Evolutionary conservation across 2,329 filamentous ascomycete species (phyloP).

Genomic region (Diaporthe longicolla): DNA sequence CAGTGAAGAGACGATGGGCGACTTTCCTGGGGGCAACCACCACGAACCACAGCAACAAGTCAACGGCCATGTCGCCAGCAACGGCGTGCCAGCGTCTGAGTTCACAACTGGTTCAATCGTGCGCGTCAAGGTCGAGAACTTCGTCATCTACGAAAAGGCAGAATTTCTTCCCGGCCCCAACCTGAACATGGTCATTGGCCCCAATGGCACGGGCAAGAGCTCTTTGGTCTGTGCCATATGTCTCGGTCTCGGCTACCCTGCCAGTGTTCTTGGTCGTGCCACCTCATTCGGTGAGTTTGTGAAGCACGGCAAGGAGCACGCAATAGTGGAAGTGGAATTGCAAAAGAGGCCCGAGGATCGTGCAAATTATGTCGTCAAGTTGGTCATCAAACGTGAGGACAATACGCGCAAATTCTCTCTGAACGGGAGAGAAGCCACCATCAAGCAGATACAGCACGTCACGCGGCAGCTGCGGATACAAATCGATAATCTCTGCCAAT

Average conservation of each 20-base stretch:
- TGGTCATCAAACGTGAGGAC: constrained; percentile 84
- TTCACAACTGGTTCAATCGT: constrained; percentile 88
- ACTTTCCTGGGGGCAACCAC: constrained; percentile 38
- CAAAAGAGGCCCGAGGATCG: constrained; percentile 72
- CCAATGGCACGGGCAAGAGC: constrained; percentile 98
- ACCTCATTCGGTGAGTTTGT: constrained; percentile 91
- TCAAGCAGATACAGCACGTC: constrained; percentile 76
- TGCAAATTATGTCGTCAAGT: constrained; percentile 79
- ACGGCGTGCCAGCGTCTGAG: constrained; percentile 46
- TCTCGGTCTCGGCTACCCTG: constrained; percentile 87
- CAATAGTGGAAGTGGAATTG: constrained; percentile 91
- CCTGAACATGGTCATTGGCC: constrained; percentile 98
- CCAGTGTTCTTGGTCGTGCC: constrained; percentile 86
- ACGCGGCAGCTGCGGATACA: constrained; percentile 86
- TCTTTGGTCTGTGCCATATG: constrained; percentile 98
- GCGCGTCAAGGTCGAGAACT: constrained; percentile 86
- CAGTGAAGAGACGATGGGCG: constrained; percentile 39
- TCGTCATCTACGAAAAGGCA: constrained; percentile 94
- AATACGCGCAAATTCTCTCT: constrained; percentile 86
- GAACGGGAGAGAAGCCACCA: constrained; percentile 74
- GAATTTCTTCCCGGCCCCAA: constrained; percentile 93
- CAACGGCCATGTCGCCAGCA: constrained; percentile 35
- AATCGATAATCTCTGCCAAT: constrained; percentile 98
- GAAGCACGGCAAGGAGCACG: constrained; percentile 85
- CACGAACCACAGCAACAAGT: constrained; percentile 42